Percentiles rank a stretch among this genome's conserved stretches.
These are phyloP conservation scores for Cutaneotrichosporon arboriforme DNA, from an alignment of 1,284 basidiomycete species.

Conservation along the genomic window DNA sequence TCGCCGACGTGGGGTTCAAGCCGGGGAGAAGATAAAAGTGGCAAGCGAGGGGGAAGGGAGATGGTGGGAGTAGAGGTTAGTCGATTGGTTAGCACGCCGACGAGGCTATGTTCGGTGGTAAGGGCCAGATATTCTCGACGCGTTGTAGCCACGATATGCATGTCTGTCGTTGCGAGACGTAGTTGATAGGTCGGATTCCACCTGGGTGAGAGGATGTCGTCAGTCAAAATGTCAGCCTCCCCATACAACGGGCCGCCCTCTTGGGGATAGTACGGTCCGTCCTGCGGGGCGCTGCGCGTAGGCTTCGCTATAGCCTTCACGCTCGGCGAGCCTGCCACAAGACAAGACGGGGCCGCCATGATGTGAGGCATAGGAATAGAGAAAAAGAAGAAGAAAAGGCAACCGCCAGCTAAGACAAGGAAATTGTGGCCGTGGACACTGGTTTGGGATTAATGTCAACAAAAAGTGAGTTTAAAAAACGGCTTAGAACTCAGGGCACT, in stretches of 20 bases:
- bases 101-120: too few relatives aligned
- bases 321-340: conserved; percentile 7
- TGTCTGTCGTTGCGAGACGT: too few relatives aligned
- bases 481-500: too few relatives aligned
- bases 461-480: neutral
- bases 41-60: conserved; percentile 8
- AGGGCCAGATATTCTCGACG: too few relatives aligned
- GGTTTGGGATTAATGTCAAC: neutral
- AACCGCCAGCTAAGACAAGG: neutral
- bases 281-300: conserved; percentile 17
- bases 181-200: too few relatives aligned
- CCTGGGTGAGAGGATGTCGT: too few relatives aligned
- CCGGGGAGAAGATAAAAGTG: conserved; percentile 37
- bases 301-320: conserved; percentile 12
- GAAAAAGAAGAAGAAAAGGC: conserved; percentile 1
- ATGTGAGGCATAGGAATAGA: conserved; percentile 6
- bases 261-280: conserved; percentile 5
- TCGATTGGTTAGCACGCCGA: too few relatives aligned
- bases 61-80: too few relatives aligned
- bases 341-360: neutral
- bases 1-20: conserved; percentile 20
- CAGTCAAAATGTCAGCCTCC: conserved; percentile 11
- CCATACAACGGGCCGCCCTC: conserved; percentile 17
- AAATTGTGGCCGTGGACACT: neutral
- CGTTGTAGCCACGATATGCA: too few relatives aligned